Evolutionary conservation across 768 basidiomycete species (phyloP).

Genomic region (Serendipita indica): DNA sequence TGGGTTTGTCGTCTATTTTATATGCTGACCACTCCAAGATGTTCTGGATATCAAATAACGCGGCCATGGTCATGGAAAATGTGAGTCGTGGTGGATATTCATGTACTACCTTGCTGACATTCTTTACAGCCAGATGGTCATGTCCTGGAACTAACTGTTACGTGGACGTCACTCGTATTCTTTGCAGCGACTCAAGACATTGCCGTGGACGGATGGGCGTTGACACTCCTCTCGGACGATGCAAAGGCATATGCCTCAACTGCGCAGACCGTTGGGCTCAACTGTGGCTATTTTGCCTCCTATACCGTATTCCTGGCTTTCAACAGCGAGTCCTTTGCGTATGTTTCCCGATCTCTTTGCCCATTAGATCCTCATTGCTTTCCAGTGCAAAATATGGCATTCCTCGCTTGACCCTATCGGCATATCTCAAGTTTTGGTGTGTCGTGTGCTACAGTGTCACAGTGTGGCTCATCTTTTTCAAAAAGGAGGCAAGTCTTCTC

Average conservation of each 20-base stretch:
- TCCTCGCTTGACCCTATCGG: slow-evolving; percentile 52
- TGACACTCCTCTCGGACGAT: slow-evolving; percentile 77
- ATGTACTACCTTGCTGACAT: not conserved
- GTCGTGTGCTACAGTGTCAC: slow-evolving; percentile 73
- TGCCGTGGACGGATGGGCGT: slow-evolving; percentile 45
- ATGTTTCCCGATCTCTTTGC: slow-evolving; percentile 13
- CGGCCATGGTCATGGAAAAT: slow-evolving; percentile 61
- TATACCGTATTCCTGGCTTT: slow-evolving; percentile 97
- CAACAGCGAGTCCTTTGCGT: slow-evolving; percentile 88
- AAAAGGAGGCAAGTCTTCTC: slow-evolving; percentile 59
- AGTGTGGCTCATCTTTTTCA: slow-evolving; percentile 70
- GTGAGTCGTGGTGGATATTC: slow-evolving; percentile 30
- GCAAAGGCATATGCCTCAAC: slow-evolving; percentile 95
- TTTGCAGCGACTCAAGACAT: slow-evolving; percentile 87
- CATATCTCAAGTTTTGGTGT: slow-evolving; percentile 80
- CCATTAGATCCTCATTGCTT: slow-evolving; percentile 18
- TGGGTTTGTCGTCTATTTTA: not conserved
- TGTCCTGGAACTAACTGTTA: slow-evolving; percentile 33
- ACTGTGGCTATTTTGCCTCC: slow-evolving; percentile 87
- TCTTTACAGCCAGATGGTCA: slow-evolving; percentile 59
- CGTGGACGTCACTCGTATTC: slow-evolving; percentile 76
- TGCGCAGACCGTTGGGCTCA: slow-evolving; percentile 93
- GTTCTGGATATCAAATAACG: slow-evolving; percentile 61
- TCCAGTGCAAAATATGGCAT: slow-evolving; percentile 60
- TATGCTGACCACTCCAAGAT: slow-evolving; percentile 24